Conservation (phyloP, 805 yeast species). For the Starmerella powellii region DNA sequence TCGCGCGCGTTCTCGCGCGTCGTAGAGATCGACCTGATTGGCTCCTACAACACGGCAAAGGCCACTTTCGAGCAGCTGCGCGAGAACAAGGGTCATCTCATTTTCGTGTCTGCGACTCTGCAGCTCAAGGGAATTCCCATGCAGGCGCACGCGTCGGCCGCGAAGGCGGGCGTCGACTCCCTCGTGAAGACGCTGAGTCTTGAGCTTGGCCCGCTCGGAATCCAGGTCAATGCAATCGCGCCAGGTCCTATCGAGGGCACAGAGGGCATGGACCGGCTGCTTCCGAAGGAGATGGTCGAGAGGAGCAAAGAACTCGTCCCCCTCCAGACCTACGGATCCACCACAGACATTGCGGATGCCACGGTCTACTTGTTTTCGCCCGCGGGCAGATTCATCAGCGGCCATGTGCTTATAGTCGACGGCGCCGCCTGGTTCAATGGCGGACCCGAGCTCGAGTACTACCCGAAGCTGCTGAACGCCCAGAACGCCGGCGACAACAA, state of each 20-base stretch:
- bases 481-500: constrained; percentile 31
- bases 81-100: constrained; percentile 53
- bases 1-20: constrained; percentile 84
- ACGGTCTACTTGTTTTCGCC: constrained; percentile 75
- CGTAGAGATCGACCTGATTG: constrained; percentile 72
- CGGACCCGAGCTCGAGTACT: constrained; percentile 29
- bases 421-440: constrained; percentile 75
- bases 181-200: constrained; percentile 73
- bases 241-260: constrained; percentile 86
- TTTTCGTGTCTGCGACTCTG: constrained; percentile 79
- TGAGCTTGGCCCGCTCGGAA: constrained; percentile 82
- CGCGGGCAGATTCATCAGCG: constrained; percentile 67
- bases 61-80: constrained; percentile 59
- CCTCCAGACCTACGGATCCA: constrained; percentile 40
- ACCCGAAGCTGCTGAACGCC: constrained; percentile 35
- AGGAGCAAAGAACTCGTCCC: constrained; percentile 43
- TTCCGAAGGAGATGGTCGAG: constrained; percentile 33
- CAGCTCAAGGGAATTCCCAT: constrained; percentile 83
- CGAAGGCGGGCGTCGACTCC: constrained; percentile 92
- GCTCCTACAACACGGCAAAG: constrained; percentile 81
- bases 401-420: constrained; percentile 68
- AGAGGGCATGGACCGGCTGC: constrained; percentile 67
- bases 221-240: constrained; percentile 72
- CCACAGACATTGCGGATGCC: constrained; percentile 74
- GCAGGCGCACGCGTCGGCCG: constrained; percentile 86